These are phyloP conservation scores for Dryadomyces quercus-mongolicae DNA, from an alignment of 2,329 filamentous ascomycete species.

Conservation along the genomic window DNA sequence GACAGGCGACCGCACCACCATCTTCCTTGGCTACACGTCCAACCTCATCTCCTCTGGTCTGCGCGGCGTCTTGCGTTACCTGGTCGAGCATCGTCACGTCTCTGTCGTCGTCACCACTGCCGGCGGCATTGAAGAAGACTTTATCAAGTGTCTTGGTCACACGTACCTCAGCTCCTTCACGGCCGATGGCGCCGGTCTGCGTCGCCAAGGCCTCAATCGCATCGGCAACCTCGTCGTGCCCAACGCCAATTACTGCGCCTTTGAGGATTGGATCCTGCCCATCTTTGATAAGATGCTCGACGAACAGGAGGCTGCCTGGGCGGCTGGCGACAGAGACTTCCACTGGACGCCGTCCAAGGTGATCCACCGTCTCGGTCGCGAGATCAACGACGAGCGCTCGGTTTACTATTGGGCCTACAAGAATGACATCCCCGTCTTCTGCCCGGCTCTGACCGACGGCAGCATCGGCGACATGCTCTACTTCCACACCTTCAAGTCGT, in stretches of 20 bases:
- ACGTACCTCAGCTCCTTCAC: slow-evolving; percentile 88
- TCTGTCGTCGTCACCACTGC: slow-evolving; percentile 91
- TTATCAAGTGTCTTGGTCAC: slow-evolving; percentile 93
- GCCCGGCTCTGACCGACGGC: slow-evolving; percentile 88
- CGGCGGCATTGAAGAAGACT: slow-evolving; percentile 90
- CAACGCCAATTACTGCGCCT: slow-evolving; percentile 93
- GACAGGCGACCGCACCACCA: slow-evolving; percentile 69
- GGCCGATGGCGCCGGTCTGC: slow-evolving; percentile 62
- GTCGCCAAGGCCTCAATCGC: slow-evolving; percentile 79
- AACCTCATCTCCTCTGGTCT: slow-evolving; percentile 96
- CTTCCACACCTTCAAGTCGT: slow-evolving; percentile 91
- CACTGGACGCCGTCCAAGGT: slow-evolving; percentile 92
- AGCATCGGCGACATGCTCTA: slow-evolving; percentile 97
- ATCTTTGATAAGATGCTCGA: slow-evolving; percentile 90
- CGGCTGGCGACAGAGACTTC: slow-evolving; percentile 45
- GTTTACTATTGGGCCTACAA: slow-evolving; percentile 98
- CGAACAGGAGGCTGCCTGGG: slow-evolving; percentile 65
- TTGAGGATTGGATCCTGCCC: slow-evolving; percentile 95
- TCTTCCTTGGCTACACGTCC: slow-evolving; percentile 95
- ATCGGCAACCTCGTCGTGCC: slow-evolving; percentile 94
- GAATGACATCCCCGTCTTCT: slow-evolving; percentile 95
- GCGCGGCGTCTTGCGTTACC: slow-evolving; percentile 79
- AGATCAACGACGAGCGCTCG: slow-evolving; percentile 84
- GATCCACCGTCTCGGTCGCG: slow-evolving; percentile 77
- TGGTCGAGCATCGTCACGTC: slow-evolving; percentile 86